Evolutionary conservation across 305 asterid genomes (phyloP), one percentile per base, ranked within the genome.

Genomic region (Solanum hybrid): DNA sequence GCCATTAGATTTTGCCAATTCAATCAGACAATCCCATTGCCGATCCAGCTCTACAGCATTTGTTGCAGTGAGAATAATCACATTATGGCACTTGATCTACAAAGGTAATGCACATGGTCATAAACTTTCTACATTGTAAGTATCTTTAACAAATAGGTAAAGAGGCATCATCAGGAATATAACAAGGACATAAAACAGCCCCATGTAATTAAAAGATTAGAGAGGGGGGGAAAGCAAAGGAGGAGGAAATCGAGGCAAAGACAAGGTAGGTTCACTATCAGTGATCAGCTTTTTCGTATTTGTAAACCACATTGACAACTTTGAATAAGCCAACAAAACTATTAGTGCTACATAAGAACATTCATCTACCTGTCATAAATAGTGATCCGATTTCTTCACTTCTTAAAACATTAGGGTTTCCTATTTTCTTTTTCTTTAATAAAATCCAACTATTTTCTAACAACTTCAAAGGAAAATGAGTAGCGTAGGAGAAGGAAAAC

Each of bases 41-140:
- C 45, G 85, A 82, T 97, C 96, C 90, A 96, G 92, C 94, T 97
- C 98, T 82, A 92, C 90, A 89, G 90, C 93, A 91, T 94, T 95
- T 38, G 98, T 94, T 36, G 98, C 96, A 32, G 94, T 92, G 89
- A 97, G 96, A 90, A 96, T 91, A 66, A 96, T 93, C 86, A 97
- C 97, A 88, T 97, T 96, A 90, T 93, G 93, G 94, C 99, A 97
- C 93, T 96, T 96, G 91, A 97, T 95, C 99, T 96, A 90, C 90
- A 85, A 91, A 85, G 87, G 10, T 9, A 82, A 78, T 51, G 78
- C 42, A 84, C 87, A 31, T 84, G 75, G 31, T 84, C 38, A 84
- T 11, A 82, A 51, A 10, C 7, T 2, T 19, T 84, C 72, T 81
- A 42, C 24, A 29, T 82, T 71, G 34, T 10, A 31, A 31, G 87